These are phyloP conservation scores for Leptographium procerum DNA, from an alignment of 2,329 filamentous ascomycete genomes.

Conservation along the genomic window DNA sequence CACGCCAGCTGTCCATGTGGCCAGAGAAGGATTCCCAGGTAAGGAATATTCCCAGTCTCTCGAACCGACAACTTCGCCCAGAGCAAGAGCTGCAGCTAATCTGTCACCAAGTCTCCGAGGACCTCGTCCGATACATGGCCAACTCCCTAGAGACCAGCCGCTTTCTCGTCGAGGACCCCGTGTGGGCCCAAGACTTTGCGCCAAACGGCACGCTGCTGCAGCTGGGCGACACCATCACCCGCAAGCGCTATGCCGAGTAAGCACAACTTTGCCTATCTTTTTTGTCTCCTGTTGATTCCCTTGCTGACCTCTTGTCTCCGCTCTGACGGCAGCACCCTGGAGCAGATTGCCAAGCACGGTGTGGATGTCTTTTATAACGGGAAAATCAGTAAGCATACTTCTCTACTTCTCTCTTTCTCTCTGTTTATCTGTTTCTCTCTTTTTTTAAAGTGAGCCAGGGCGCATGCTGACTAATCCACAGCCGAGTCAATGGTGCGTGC, in stretches of 20 bases:
- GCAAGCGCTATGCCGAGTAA: slow-evolving; percentile 61
- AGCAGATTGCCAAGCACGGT: slow-evolving; percentile 63
- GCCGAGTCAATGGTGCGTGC: slow-evolving; percentile 62
- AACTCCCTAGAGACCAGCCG: slow-evolving; percentile 25
- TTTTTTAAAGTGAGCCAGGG: too few species aligned
- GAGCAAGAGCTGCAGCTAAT: too few species aligned
- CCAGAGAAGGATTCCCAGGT: slow-evolving; percentile 60
- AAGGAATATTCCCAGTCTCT: too few species aligned
- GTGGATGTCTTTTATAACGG: slow-evolving; percentile 24
- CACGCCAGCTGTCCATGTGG: slow-evolving; percentile 61
- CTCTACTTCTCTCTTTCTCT: not conserved
- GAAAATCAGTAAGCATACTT: slow-evolving; percentile 20
- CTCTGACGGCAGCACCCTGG: slow-evolving; percentile 53
- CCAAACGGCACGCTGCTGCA: slow-evolving; percentile 61
- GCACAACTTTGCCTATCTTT: too few species aligned
- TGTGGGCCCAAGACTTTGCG: slow-evolving; percentile 82
- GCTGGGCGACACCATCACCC: slow-evolving; percentile 66
- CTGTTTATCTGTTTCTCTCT: not conserved
- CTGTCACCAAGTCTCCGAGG: slow-evolving; percentile 63
- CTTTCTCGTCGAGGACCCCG: slow-evolving; percentile 63
- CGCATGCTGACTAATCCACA: slow-evolving; percentile 24
- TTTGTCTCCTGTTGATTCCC: not conserved
- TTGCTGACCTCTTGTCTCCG: slow-evolving; percentile 9
- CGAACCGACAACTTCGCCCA: too few species aligned
- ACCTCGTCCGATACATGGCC: slow-evolving; percentile 64